Percentiles rank a stretch among this genome's conserved stretches.
These are phyloP conservation scores for Papiliotrema flavescens DNA, from an alignment of 1,284 basidiomycete genomes.

Conservation along the genomic window DNA sequence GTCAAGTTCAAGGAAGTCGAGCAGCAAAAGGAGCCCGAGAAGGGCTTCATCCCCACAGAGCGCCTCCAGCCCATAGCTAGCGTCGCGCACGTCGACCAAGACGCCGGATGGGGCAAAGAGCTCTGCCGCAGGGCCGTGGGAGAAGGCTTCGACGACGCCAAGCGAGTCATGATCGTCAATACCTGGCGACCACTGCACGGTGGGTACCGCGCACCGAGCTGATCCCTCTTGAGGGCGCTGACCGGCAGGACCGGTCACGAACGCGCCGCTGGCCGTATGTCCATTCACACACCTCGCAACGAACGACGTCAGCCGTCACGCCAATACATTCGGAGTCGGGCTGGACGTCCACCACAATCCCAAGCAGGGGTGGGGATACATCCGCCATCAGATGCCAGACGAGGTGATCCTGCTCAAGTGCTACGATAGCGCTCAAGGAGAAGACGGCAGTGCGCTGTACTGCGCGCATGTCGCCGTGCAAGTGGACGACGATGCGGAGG, in stretches of 20 bases:
- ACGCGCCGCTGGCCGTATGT: constrained; percentile 35
- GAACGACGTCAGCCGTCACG: constrained; percentile 18
- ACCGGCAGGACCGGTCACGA: constrained; percentile 31
- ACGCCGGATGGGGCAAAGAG: constrained; percentile 30
- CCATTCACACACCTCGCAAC: constrained; percentile 14
- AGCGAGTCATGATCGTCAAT: constrained; percentile 33
- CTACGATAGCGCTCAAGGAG: constrained; percentile 30
- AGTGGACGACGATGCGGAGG: constrained; percentile 18
- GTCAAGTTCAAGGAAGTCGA: constrained; percentile 18
- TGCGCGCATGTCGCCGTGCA: constrained; percentile 24
- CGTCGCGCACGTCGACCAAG: constrained; percentile 39
- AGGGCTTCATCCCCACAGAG: constrained; percentile 20
- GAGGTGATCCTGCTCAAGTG: constrained; percentile 36
- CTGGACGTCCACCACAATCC: constrained; percentile 24
- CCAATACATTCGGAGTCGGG: constrained; percentile 26
- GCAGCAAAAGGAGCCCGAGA: constrained; percentile 25
- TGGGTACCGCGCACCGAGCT: constrained; percentile 2
- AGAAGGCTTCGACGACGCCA: constrained; percentile 6
- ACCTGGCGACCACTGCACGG: constrained; percentile 37
- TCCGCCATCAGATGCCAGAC: constrained; percentile 34
- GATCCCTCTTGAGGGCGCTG: background rate
- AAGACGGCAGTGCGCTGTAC: constrained; percentile 18
- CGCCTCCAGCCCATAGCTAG: constrained; percentile 27
- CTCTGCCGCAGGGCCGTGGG: constrained; percentile 18
- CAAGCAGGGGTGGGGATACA: constrained; percentile 30